Conservation (phyloP, 257 asterid species). For the Perilla frutescens region DNA sequence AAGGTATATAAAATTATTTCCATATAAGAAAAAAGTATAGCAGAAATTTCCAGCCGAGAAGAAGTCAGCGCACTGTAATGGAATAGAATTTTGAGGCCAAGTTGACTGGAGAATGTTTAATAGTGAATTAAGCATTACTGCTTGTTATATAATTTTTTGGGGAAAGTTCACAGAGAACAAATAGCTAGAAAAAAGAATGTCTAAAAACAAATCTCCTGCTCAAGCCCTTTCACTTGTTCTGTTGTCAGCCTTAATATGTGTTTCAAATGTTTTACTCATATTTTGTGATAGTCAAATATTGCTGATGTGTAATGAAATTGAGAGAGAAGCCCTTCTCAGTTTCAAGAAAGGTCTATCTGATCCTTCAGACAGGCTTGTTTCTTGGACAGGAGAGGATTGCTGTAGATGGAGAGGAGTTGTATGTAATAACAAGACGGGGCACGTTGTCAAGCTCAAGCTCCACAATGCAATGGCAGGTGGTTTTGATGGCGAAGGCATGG, state of each 20-base stretch:
- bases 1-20: neutral
- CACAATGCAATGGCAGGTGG: neutral
- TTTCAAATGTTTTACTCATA: neutral
- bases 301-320: constrained; percentile 22
- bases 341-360: constrained; percentile 32
- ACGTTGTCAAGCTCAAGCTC: constrained; percentile 20
- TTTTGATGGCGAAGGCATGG: constrained; percentile 8
- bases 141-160: neutral
- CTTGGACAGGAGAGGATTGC: constrained; percentile 44
- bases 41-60: neutral
- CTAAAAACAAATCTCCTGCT: neutral
- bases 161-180: neutral
- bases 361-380: constrained; percentile 28
- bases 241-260: neutral
- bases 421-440: constrained; percentile 33
- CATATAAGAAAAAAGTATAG: neutral
- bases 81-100: too few relatives aligned
- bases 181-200: neutral
- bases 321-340: constrained; percentile 32
- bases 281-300: neutral
- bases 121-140: neutral
- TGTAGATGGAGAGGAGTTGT: constrained; percentile 41
- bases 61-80: neutral
- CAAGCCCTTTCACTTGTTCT: constrained; percentile 10
- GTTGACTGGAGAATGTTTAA: neutral